These are phyloP conservation scores for Trichosporon ovoides DNA, from an alignment of 1,284 basidiomycete genomes.

Conservation along the genomic window DNA sequence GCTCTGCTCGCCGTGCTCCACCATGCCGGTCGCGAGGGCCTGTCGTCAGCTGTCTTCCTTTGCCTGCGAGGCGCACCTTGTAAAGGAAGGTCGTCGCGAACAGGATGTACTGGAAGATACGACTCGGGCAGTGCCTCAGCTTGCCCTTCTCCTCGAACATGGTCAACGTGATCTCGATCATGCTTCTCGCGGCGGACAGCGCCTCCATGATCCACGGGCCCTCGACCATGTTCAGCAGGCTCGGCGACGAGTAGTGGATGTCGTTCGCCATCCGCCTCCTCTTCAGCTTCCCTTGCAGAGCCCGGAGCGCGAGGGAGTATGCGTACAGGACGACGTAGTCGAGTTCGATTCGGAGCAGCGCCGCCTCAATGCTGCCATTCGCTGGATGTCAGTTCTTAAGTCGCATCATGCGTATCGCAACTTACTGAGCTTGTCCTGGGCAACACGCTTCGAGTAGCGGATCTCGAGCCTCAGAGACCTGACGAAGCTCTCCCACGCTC, in stretches of 20 bases:
- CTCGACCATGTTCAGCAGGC: slow-evolving; percentile 17
- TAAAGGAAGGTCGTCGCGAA: slow-evolving; percentile 20
- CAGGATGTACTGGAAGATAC: slow-evolving; percentile 17
- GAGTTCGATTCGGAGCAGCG: slow-evolving; percentile 14
- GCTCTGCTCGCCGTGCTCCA: slow-evolving; percentile 13
- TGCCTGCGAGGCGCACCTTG: slow-evolving; percentile 4
- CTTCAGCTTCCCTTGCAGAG: slow-evolving; percentile 16
- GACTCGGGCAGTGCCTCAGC: slow-evolving; percentile 10
- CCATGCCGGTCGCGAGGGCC: slow-evolving; percentile 17
- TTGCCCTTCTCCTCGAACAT: slow-evolving; percentile 13
- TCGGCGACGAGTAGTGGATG: slow-evolving; percentile 12
- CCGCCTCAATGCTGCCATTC: slow-evolving; percentile 11
- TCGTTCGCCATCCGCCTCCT: slow-evolving; percentile 8
- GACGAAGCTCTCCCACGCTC: slow-evolving; percentile 16
- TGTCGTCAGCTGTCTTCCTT: neutral
- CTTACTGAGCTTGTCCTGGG: slow-evolving; percentile 11
- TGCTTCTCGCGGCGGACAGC: slow-evolving; percentile 12
- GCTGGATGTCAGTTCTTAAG: neutral
- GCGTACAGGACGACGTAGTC: slow-evolving; percentile 19
- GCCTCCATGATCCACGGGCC: slow-evolving; percentile 20
- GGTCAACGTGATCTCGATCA: slow-evolving; percentile 14
- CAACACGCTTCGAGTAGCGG: slow-evolving; percentile 8
- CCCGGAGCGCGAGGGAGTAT: slow-evolving; percentile 12
- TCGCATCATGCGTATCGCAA: neutral
- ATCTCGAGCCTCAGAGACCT: slow-evolving; percentile 13